Conservation (phyloP, 2,329 filamentous ascomycete species). For the Fusarium sarcochroum region DNA sequence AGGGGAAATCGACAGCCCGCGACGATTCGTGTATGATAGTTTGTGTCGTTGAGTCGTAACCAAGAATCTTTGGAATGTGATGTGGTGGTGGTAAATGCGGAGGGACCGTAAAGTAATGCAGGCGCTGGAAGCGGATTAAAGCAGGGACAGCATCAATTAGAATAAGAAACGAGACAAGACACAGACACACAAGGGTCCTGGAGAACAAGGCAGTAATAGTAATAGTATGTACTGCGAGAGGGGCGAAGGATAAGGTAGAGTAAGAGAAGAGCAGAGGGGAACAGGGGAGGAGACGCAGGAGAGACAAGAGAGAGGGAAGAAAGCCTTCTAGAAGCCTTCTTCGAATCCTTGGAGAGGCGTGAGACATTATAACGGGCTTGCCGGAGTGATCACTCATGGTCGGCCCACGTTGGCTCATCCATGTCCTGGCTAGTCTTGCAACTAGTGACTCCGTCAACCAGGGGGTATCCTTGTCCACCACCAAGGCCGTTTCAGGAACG, state of each 20-base stretch:
- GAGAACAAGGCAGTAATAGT: constrained; percentile 22
- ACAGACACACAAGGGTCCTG: constrained; percentile 32
- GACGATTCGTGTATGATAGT: constrained; percentile 41
- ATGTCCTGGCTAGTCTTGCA: constrained; percentile 43
- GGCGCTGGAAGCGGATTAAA: constrained; percentile 26
- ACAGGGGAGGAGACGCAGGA: constrained; percentile 18
- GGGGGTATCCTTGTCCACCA: constrained; percentile 38
- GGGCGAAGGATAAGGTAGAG: constrained; percentile 24
- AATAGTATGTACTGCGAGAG: constrained; percentile 22
- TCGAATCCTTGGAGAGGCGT: constrained; percentile 45
- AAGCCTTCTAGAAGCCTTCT: constrained; percentile 52
- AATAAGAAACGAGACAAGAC: constrained; percentile 22
- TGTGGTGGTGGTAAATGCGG: constrained; percentile 20
- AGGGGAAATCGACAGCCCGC: constrained; percentile 49
- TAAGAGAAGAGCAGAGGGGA: constrained; percentile 13
- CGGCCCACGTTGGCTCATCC: constrained; percentile 42
- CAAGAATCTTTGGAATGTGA: constrained; percentile 21
- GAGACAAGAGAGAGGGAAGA: constrained; percentile 24
- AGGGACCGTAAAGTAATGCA: constrained; percentile 11
- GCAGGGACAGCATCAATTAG: constrained; percentile 39
- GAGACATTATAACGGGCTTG: constrained; percentile 52
- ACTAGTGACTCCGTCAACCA: constrained; percentile 37
- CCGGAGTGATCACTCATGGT: constrained; percentile 47
- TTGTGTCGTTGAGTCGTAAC: constrained; percentile 40
- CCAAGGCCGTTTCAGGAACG: constrained; percentile 50